A percentile compares a stretch with the other conserved stretches of the same genome.
Evolutionary conservation across 2,329 filamentous ascomycete species (phyloP).

Genomic region (Diaporthe amygdali): DNA sequence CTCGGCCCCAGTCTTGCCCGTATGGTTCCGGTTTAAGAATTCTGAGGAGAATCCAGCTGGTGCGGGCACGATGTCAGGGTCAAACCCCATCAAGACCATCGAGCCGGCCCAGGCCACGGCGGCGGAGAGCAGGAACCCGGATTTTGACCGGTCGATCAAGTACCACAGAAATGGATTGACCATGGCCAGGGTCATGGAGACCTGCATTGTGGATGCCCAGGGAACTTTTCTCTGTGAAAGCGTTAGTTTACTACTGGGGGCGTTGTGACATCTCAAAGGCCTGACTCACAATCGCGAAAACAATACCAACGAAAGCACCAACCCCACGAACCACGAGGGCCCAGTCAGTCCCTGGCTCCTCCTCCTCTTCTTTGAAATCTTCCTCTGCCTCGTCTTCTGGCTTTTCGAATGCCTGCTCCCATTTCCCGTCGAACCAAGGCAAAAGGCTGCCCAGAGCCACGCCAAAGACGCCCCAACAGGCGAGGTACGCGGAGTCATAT

Average conservation of each 20-base stretch:
- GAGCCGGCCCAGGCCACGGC: conserved; percentile 78
- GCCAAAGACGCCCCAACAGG: conserved; percentile 82
- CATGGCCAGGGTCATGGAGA: conserved; percentile 85
- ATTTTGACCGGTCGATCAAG: conserved; percentile 86
- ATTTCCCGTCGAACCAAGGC: conserved; percentile 82
- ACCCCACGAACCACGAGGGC: conserved; percentile 64
- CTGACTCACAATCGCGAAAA: conserved; percentile 75
- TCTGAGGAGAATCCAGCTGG: conserved; percentile 54
- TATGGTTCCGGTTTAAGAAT: conserved; percentile 32
- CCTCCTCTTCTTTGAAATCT: conserved; percentile 36
- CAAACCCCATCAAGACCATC: conserved; percentile 72
- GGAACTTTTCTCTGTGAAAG: conserved; percentile 76
- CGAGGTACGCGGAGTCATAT: conserved; percentile 70
- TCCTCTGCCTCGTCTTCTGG: conserved; percentile 33
- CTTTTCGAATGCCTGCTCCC: conserved; percentile 60
- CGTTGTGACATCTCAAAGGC: background rate
- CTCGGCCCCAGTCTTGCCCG: conserved; percentile 25
- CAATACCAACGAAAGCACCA: conserved; percentile 65
- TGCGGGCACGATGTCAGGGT: conserved; percentile 78
- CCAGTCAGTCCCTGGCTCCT: conserved; percentile 69
- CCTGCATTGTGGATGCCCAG: conserved; percentile 94
- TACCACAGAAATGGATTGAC: conserved; percentile 97
- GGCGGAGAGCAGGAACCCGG: conserved; percentile 81
- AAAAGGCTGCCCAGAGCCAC: conserved; percentile 79
- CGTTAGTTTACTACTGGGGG: background rate